A percentile compares a stretch with the other conserved stretches of the same genome.
Conservation (phyloP, 2,329 filamentous ascomycete species). For the Zopfia rhizophila region DNA sequence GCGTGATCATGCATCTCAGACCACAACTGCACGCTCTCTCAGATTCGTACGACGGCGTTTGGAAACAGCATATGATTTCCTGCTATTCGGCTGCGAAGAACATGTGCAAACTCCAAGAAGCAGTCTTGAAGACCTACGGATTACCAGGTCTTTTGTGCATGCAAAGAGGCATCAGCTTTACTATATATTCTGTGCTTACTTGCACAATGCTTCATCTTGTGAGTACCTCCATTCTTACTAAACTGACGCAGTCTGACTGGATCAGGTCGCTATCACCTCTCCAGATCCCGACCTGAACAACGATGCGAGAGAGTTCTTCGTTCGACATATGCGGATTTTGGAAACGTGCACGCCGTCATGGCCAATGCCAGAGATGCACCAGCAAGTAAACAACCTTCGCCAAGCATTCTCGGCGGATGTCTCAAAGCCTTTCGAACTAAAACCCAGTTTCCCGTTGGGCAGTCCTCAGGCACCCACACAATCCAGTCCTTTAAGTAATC, state of each 20-base stretch:
- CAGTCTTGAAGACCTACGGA: conserved; percentile 79
- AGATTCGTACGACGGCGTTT: conserved; percentile 79
- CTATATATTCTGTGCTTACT: conserved; percentile 89
- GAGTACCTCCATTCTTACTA: conserved; percentile 55
- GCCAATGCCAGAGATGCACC: conserved; percentile 90
- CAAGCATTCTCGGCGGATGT: conserved; percentile 91
- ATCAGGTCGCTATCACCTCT: conserved; percentile 87
- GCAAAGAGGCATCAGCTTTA: conserved; percentile 94
- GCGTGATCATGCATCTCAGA: conserved; percentile 85
- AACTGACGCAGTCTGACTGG: conserved; percentile 21
- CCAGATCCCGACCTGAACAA: conserved; percentile 88
- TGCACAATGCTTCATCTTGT: conserved; percentile 95
- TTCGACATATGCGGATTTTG: conserved; percentile 91
- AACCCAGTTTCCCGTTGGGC: conserved; percentile 86
- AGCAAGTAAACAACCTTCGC: conserved; percentile 87
- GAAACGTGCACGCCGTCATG: conserved; percentile 85
- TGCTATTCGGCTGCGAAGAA: conserved; percentile 87
- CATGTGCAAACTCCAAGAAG: conserved; percentile 87
- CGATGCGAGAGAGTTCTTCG: conserved; percentile 89
- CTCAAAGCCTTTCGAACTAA: conserved; percentile 87
- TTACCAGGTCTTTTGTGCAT: conserved; percentile 86
- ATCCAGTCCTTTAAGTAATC: conserved; percentile 70
- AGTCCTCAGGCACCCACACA: conserved; percentile 74
- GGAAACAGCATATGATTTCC: conserved; percentile 88
- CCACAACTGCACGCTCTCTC: conserved; percentile 81